A percentile compares a stretch with the other conserved stretches of the same genome.
These are phyloP conservation scores for Ascocoryne sarcoides DNA, from an alignment of 2,329 filamentous ascomycete species.

Conservation along the genomic window DNA sequence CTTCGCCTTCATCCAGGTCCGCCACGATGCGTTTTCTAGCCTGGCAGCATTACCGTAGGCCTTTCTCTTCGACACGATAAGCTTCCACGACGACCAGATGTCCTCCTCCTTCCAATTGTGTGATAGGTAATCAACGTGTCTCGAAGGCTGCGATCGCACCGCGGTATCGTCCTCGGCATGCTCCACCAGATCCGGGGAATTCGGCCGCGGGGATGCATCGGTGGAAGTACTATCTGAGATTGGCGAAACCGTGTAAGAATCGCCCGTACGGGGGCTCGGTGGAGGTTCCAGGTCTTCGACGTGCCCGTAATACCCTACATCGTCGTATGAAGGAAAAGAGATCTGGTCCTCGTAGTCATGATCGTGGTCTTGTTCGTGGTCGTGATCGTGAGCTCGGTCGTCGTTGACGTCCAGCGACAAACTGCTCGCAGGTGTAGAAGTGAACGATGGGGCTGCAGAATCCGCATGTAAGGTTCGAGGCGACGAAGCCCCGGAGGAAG, in stretches of 20 bases:
- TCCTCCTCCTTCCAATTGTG: slow-evolving; percentile 94
- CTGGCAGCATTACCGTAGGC: slow-evolving; percentile 58
- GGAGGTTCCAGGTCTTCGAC: slow-evolving; percentile 43
- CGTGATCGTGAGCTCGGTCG: too few relatives aligned
- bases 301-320: slow-evolving; percentile 26
- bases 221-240: slow-evolving; percentile 53
- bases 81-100: slow-evolving; percentile 95
- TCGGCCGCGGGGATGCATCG: slow-evolving; percentile 39
- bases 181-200: slow-evolving; percentile 16
- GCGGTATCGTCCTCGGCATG: slow-evolving; percentile 42
- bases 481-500: slow-evolving; percentile 48
- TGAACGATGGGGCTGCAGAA: slow-evolving; percentile 45
- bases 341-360: slow-evolving; percentile 73
- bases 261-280: slow-evolving; percentile 39
- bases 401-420: slow-evolving; percentile 61
- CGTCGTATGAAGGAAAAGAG: slow-evolving; percentile 35
- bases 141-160: slow-evolving; percentile 36
- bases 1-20: slow-evolving; percentile 90
- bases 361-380: too few relatives aligned
- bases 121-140: slow-evolving; percentile 92
- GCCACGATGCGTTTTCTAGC: slow-evolving; percentile 92
- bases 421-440: slow-evolving; percentile 55
- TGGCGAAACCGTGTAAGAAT: slow-evolving; percentile 48
- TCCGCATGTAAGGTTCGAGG: slow-evolving; percentile 43
- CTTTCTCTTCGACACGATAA: slow-evolving; percentile 66